Evolutionary conservation across 768 basidiomycete genomes (phyloP).

Genomic region (Phylloporus sp.): DNA sequence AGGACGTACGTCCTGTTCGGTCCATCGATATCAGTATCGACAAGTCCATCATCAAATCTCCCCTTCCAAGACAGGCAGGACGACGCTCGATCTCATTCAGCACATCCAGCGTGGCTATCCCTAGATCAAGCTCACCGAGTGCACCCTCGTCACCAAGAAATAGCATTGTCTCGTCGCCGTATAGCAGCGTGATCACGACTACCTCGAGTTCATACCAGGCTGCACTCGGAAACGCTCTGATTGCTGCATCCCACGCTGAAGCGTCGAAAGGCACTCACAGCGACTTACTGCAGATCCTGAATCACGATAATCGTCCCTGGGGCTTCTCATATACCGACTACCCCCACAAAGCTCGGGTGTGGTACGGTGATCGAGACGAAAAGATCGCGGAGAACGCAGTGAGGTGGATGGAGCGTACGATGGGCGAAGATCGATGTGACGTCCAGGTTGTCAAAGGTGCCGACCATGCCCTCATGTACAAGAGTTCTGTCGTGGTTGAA

Average conservation of each 20-base stretch:
- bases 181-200: constrained; percentile 20
- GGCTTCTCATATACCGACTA: constrained; percentile 86
- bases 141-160: constrained; percentile 51
- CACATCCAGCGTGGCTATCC: constrained; percentile 26
- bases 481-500: constrained; percentile 81
- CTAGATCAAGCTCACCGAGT: constrained; percentile 42
- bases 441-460: constrained; percentile 84
- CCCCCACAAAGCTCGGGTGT: constrained; percentile 72
- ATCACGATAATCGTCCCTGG: constrained; percentile 85
- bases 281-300: constrained; percentile 89
- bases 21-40: constrained; percentile 30
- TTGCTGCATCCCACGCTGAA: constrained; percentile 94
- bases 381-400: constrained; percentile 90
- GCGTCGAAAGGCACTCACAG: constrained; percentile 87
- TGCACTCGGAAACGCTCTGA: constrained; percentile 82
- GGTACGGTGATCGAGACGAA: constrained; percentile 94
- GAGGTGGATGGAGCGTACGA: constrained; percentile 85
- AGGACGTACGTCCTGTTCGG: constrained; percentile 17
- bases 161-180: constrained; percentile 35
- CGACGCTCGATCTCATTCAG: constrained; percentile 71
- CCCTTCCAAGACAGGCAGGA: constrained; percentile 47
- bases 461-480: constrained; percentile 93
- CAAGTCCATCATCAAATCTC: constrained; percentile 32
- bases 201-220: constrained; percentile 45
- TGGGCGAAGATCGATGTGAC: constrained; percentile 69